These are phyloP conservation scores for Aspergillus avenaceus DNA, from an alignment of 495 filamentous ascomycete genomes.

Conservation along the genomic window DNA sequence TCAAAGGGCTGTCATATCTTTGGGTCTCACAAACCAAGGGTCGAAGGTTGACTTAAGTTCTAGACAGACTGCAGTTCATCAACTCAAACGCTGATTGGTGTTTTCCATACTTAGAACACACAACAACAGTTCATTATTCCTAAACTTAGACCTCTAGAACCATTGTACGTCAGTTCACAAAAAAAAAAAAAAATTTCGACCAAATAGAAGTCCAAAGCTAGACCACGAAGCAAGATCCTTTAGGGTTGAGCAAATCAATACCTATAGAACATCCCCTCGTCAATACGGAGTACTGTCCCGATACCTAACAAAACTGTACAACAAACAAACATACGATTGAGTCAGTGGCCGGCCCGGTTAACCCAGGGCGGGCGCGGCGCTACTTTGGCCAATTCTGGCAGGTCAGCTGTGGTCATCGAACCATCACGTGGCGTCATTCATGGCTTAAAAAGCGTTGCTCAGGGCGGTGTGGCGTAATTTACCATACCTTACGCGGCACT, in stretches of 20 bases:
- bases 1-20: slow-evolving; percentile 6
- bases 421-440: slow-evolving; percentile 30
- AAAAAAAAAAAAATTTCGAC: too few species aligned
- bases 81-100: background rate
- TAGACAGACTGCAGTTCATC: slow-evolving; percentile 5
- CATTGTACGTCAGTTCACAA: background rate
- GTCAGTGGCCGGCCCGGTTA: background rate
- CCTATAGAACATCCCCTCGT: background rate
- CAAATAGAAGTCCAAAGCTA: background rate
- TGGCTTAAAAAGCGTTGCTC: slow-evolving; percentile 5
- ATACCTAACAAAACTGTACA: too few species aligned
- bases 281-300: too few species aligned
- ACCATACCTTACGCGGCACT: slow-evolving; percentile 24
- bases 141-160: background rate
- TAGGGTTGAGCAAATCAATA: background rate
- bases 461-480: slow-evolving; percentile 13
- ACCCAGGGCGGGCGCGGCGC: background rate
- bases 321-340: background rate
- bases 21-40: background rate
- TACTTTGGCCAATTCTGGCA: slow-evolving; percentile 6
- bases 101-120: slow-evolving; percentile 7
- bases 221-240: background rate
- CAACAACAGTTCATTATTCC: background rate
- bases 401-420: slow-evolving; percentile 22
- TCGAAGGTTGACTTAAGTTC: slow-evolving; percentile 7